These are phyloP conservation scores for Penicillium canariense DNA, from an alignment of 495 filamentous ascomycete species.

Conservation along the genomic window DNA sequence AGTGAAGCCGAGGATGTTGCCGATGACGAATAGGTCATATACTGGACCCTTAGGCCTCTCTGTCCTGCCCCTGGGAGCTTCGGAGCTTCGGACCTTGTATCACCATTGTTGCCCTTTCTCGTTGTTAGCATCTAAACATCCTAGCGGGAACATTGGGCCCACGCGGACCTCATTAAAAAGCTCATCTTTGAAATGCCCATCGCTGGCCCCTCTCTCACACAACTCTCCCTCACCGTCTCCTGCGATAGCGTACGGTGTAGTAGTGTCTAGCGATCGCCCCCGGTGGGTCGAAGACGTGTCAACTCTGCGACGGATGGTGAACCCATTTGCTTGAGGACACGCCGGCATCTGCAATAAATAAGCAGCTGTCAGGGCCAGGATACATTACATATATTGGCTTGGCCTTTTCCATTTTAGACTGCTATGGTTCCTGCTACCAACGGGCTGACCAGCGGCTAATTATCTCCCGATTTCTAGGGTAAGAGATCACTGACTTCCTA, in stretches of 20 bases:
- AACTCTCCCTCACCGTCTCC: slow-evolving; percentile 12
- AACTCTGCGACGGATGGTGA: slow-evolving; percentile 12
- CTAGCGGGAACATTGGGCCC: background rate
- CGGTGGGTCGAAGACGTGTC: slow-evolving; percentile 28
- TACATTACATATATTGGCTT: slow-evolving; percentile 4
- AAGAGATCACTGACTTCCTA: background rate
- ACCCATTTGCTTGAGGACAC: background rate
- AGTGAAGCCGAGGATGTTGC: slow-evolving; percentile 40
- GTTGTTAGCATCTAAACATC: background rate
- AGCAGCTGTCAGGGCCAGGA: background rate
- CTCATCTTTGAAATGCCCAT: too few relatives aligned
- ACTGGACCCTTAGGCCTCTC: background rate
- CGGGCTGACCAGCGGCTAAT: background rate
- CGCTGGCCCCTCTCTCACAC: background rate
- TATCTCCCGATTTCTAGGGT: slow-evolving; percentile 1
- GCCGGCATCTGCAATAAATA: background rate
- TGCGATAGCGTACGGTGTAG: background rate
- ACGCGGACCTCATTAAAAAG: background rate
- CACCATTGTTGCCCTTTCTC: background rate
- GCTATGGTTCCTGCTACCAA: background rate
- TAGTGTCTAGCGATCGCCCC: slow-evolving; percentile 9
- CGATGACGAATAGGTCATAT: slow-evolving; percentile 22
- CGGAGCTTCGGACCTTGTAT: background rate
- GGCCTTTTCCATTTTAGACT: background rate
- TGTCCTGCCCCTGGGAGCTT: too few relatives aligned